Conservation (phyloP, 2,329 filamentous ascomycete species). For the Beauveria caledonica region DNA sequence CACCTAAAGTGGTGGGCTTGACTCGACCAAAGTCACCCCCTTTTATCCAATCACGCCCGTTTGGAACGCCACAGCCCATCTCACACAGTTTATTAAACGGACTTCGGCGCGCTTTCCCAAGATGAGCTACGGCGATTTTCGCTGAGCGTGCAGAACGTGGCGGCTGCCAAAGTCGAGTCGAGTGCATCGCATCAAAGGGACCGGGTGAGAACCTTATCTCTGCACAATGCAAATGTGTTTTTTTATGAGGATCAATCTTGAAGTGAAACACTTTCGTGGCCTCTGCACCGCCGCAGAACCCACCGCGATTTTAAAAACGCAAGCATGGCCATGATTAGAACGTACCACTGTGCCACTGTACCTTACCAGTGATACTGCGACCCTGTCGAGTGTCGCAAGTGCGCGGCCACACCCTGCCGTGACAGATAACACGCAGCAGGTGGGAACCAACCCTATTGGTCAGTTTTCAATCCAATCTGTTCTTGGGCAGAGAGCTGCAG, state of each 20-base stretch:
- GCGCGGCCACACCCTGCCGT: neutral
- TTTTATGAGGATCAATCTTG: slow-evolving; percentile 3
- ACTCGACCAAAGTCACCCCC: slow-evolving; percentile 1
- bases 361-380: too few species aligned
- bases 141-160: too few species aligned
- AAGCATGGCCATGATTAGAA: neutral
- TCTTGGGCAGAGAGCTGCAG: slow-evolving; percentile 31
- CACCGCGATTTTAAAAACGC: slow-evolving; percentile 3
- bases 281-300: slow-evolving; percentile 7
- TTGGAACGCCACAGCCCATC: too few species aligned
- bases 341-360: neutral
- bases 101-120: neutral
- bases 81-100: neutral
- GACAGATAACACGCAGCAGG: slow-evolving; percentile 29
- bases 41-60: neutral
- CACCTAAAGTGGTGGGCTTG: neutral
- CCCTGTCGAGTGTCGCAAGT: slow-evolving; percentile 3
- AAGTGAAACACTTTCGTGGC: slow-evolving; percentile 9
- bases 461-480: slow-evolving; percentile 15
- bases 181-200: neutral
- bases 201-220: neutral
- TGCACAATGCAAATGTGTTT: neutral
- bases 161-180: too few species aligned
- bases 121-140: neutral
- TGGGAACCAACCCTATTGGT: slow-evolving; percentile 27